Evolutionary conservation across 257 asterid species (phyloP).

Genomic region (Jacaranda mimosifolia): DNA sequence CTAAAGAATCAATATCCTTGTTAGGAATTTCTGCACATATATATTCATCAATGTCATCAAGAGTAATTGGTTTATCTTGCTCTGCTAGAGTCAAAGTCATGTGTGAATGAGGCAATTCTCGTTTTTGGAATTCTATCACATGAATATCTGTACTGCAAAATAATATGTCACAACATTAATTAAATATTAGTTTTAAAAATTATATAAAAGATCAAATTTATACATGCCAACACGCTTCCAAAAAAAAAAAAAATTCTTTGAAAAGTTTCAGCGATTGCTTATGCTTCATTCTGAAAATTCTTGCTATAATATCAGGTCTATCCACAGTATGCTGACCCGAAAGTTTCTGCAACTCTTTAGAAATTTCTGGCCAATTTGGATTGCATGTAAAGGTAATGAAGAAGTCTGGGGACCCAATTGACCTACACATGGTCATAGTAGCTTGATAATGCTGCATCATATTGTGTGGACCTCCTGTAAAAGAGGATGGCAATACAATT

Average conservation of each 20-base stretch:
- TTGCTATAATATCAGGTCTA: background rate
- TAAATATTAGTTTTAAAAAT: background rate
- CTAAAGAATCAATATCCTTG: background rate
- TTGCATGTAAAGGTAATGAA: background rate
- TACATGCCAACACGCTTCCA: background rate
- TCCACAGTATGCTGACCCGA: background rate
- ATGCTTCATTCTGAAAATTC: background rate
- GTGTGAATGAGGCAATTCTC: background rate
- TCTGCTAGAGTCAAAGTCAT: background rate
- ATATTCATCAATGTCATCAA: background rate
- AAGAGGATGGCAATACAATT: conserved; percentile 13
- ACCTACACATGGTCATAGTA: background rate
- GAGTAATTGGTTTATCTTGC: background rate
- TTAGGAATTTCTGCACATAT: conserved; percentile 23
- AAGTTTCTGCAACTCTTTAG: background rate
- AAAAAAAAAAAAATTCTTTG: background rate
- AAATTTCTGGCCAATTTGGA: background rate
- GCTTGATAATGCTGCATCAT: background rate
- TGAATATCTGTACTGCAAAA: conserved; percentile 2
- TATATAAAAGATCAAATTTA: background rate
- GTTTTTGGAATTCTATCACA: conserved; percentile 31
- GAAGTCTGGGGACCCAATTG: background rate
- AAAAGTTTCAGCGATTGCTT: background rate
- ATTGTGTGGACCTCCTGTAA: background rate
- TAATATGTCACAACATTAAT: too few relatives aligned